Evolutionary conservation across 192 early-diverging fungal species (phyloP).

Genomic region (Glomus cerebriforme): DNA sequence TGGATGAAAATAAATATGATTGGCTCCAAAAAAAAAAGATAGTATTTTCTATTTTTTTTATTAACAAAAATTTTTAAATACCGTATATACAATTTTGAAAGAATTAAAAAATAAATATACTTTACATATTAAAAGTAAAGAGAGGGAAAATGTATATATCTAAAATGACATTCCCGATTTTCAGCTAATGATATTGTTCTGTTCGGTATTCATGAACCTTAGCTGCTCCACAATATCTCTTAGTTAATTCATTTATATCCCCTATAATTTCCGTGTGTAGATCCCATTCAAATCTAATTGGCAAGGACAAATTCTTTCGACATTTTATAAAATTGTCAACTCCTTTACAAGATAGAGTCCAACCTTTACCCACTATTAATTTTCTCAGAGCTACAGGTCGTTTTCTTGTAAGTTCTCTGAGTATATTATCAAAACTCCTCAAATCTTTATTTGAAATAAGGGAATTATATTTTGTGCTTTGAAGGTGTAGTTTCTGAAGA

Average conservation of each 20-base stretch:
- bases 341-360: neutral
- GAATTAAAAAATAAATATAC: no score
- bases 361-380: neutral
- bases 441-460: neutral
- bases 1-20: no score
- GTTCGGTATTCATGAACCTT: neutral
- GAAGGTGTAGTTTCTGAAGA: neutral
- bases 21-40: no score
- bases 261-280: neutral
- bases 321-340: neutral
- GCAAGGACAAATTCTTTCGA: neutral
- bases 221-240: neutral
- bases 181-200: neutral
- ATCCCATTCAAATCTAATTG: neutral
- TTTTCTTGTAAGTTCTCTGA: neutral
- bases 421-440: neutral
- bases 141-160: no score
- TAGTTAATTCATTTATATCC: neutral
- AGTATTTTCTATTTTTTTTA: no score
- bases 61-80: no score
- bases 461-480: neutral
- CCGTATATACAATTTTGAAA: no score
- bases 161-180: no score
- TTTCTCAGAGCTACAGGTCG: neutral
- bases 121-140: no score